These are phyloP conservation scores for Calonectria pseudoreteaudii DNA, from an alignment of 2,329 filamentous ascomycete genomes.

Conservation along the genomic window DNA sequence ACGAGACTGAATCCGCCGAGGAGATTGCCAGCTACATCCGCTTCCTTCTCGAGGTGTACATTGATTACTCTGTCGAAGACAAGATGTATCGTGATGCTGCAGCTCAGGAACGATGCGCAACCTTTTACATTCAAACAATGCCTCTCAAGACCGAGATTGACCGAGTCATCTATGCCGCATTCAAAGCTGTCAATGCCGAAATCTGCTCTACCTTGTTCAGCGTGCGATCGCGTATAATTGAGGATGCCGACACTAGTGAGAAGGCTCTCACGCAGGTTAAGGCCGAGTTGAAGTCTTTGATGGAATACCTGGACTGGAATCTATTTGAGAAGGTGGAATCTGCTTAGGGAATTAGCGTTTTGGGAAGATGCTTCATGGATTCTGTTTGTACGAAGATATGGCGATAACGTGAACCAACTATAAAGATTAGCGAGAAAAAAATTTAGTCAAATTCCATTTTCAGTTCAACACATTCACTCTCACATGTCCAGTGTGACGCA, in stretches of 20 bases:
- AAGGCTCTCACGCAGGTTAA: neutral
- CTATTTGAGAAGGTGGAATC: neutral
- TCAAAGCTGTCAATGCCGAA: slow-evolving; percentile 12
- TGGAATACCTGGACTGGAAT: slow-evolving; percentile 4
- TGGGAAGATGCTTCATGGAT: neutral
- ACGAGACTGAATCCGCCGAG: slow-evolving; percentile 25
- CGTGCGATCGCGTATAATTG: neutral
- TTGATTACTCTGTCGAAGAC: slow-evolving; percentile 48
- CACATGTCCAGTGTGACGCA: neutral
- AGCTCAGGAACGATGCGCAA: slow-evolving; percentile 12
- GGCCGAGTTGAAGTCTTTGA: neutral
- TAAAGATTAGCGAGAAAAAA: neutral
- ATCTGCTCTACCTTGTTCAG: slow-evolving; percentile 12
- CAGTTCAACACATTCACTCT: neutral
- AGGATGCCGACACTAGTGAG: neutral
- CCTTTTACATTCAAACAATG: slow-evolving; percentile 17
- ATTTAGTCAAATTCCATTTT: neutral
- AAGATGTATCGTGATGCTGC: neutral
- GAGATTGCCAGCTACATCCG: slow-evolving; percentile 42
- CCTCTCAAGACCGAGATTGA: slow-evolving; percentile 4
- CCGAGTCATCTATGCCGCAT: neutral
- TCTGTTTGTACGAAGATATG: neutral
- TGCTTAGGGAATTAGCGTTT: neutral
- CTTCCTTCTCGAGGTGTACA: slow-evolving; percentile 50
- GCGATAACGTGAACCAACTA: neutral